Evolutionary conservation across 208 protist genomes (phyloP).

Genomic region (Tritrichomonas foetus): DNA sequence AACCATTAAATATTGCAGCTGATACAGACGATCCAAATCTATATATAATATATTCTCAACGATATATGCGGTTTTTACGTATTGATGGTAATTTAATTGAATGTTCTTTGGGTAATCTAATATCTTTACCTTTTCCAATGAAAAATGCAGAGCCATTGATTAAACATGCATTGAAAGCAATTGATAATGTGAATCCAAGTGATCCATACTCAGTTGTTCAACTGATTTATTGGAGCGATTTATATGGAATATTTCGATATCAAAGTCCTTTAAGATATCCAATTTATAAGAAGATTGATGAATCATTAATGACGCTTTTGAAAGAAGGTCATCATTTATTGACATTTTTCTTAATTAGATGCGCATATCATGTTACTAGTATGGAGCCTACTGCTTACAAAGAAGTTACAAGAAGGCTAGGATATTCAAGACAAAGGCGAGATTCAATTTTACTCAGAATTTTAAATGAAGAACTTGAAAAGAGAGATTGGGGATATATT

Average conservation of each 20-base stretch:
- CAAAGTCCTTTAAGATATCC: not conserved
- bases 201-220: not conserved
- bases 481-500: not conserved
- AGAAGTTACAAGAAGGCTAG: not conserved
- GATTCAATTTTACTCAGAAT: not conserved
- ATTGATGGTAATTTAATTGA: not conserved
- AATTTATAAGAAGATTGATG: not conserved
- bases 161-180: not conserved
- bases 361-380: not conserved
- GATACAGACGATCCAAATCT: not conserved
- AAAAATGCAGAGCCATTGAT: not conserved
- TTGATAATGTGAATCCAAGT: not conserved
- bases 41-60: not conserved
- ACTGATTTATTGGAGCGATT: not conserved
- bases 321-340: not conserved
- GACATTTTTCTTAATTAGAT: not conserved
- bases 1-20: not conserved
- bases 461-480: not conserved
- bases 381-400: not conserved
- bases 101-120: not conserved
- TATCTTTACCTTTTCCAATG: constrained; percentile 28
- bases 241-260: not conserved
- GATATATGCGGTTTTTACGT: not conserved
- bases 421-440: not conserved
- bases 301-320: not conserved